A percentile compares a stretch with the other conserved stretches of the same genome.
These are phyloP conservation scores for Sechiopsis laciniata DNA, from an alignment of 306 rosid species.

Conservation along the genomic window DNA sequence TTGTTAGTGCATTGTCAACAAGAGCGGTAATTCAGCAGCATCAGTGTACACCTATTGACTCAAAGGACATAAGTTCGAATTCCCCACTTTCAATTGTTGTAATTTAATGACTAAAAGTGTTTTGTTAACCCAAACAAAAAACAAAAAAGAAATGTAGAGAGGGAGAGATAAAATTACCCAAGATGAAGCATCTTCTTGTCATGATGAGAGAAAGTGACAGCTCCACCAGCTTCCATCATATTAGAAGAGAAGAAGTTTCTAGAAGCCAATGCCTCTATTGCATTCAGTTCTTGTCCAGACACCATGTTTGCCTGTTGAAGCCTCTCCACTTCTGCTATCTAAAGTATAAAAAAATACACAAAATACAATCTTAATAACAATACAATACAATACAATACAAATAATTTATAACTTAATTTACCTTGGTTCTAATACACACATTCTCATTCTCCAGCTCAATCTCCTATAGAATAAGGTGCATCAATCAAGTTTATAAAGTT, in stretches of 20 bases:
- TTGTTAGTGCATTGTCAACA: too few species aligned
- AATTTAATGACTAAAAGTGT: too few species aligned
- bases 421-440: conserved; percentile 75
- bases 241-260: conserved; percentile 62
- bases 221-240: conserved; percentile 44
- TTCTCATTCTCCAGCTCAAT: conserved; percentile 83
- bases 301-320: conserved; percentile 64
- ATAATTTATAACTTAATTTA: conserved; percentile 17
- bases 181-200: conserved; percentile 89
- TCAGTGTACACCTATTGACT: too few species aligned
- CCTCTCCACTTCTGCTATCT: conserved; percentile 82
- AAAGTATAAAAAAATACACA: not conserved
- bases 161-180: conserved; percentile 32
- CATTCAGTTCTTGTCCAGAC: conserved; percentile 62
- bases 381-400: too few species aligned
- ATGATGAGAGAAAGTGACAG: conserved; percentile 49
- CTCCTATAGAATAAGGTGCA: conserved; percentile 34
- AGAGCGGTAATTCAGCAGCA: too few species aligned
- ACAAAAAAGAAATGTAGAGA: not conserved
- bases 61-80: too few species aligned
- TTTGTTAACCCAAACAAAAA: too few species aligned
- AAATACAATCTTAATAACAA: too few species aligned
- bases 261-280: conserved; percentile 72
- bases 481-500: not conserved
- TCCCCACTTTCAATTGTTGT: too few species aligned